phyloP scores from a whole-genome alignment of 768 basidiomycete species.

The Serendipita sp. region DNA sequence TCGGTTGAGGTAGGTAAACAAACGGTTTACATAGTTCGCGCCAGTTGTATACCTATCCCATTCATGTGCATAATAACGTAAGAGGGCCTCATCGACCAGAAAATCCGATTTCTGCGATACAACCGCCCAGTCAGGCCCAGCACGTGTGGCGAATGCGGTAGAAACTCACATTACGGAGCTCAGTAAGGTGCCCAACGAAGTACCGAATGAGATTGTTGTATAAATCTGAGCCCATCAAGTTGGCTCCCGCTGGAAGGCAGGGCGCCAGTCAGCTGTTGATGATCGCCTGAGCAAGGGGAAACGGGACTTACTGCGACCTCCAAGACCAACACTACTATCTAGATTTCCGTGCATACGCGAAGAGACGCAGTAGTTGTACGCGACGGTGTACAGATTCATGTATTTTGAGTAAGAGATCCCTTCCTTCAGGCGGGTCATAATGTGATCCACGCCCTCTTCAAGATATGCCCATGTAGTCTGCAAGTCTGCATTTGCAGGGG shows the following conservation, averaged over 20 bases:
- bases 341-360: constrained; percentile 27
- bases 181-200: constrained; percentile 66
- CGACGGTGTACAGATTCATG: constrained; percentile 77
- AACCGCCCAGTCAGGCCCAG: constrained; percentile 15
- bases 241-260: constrained; percentile 55
- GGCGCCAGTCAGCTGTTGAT: constrained; percentile 6
- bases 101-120: constrained; percentile 51
- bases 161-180: constrained; percentile 37
- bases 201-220: constrained; percentile 90
- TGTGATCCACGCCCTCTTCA: constrained; percentile 74
- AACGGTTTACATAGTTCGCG: constrained; percentile 89
- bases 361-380: constrained; percentile 95
- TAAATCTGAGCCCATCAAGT: constrained; percentile 92
- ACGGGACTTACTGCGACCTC: constrained; percentile 13
- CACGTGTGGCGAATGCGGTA: neutral
- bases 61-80: constrained; percentile 80
- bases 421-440: constrained; percentile 80
- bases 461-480: constrained; percentile 78
- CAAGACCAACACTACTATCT: constrained; percentile 22
- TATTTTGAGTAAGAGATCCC: constrained; percentile 83
- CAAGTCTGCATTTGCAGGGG: constrained; percentile 50
- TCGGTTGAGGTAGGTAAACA: constrained; percentile 96
- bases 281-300: constrained; percentile 13
- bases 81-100: constrained; percentile 70
- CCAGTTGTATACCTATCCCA: constrained; percentile 97